Percentiles rank a stretch among this genome's conserved stretches.
phyloP scores from a whole-genome alignment of 805 yeast genomes.

The Kazachstania viticola region DNA sequence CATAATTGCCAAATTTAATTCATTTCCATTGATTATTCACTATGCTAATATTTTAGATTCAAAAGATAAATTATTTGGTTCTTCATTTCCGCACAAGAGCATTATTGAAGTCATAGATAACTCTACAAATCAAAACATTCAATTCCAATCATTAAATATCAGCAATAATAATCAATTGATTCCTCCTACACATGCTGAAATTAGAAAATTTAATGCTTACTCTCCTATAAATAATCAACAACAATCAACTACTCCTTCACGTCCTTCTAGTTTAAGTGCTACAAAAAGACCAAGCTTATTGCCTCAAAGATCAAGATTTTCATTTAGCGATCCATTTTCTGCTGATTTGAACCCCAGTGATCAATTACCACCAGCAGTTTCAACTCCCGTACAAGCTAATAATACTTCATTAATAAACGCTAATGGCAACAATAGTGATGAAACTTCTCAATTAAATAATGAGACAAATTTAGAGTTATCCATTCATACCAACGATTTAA shows the following conservation, averaged over 20 bases:
- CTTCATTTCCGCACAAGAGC: slow-evolving; percentile 29
- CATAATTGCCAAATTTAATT: slow-evolving; percentile 33
- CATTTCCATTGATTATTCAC: slow-evolving; percentile 32
- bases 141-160: slow-evolving; percentile 5
- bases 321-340: slow-evolving; percentile 49
- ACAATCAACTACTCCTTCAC: slow-evolving; percentile 6
- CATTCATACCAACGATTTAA: slow-evolving; percentile 9
- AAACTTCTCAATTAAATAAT: not conserved
- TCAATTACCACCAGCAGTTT: slow-evolving; percentile 9
- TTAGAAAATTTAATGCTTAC: too few relatives aligned
- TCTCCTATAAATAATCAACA: slow-evolving; percentile 4
- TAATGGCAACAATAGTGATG: not conserved
- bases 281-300: slow-evolving; percentile 8
- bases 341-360: too few relatives aligned
- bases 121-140: slow-evolving; percentile 10
- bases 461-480: slow-evolving; percentile 2
- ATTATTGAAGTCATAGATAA: slow-evolving; percentile 30
- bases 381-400: not conserved
- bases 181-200: not conserved
- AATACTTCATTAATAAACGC: not conserved
- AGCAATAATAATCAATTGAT: slow-evolving; percentile 1
- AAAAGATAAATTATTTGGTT: slow-evolving; percentile 33
- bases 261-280: not conserved
- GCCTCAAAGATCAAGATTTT: slow-evolving; percentile 36
- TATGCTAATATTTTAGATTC: slow-evolving; percentile 30